A percentile compares a stretch with the other conserved stretches of the same genome.
Evolutionary conservation across 805 yeast species (phyloP).

Genomic region (Jamesozyma rosinii): DNA sequence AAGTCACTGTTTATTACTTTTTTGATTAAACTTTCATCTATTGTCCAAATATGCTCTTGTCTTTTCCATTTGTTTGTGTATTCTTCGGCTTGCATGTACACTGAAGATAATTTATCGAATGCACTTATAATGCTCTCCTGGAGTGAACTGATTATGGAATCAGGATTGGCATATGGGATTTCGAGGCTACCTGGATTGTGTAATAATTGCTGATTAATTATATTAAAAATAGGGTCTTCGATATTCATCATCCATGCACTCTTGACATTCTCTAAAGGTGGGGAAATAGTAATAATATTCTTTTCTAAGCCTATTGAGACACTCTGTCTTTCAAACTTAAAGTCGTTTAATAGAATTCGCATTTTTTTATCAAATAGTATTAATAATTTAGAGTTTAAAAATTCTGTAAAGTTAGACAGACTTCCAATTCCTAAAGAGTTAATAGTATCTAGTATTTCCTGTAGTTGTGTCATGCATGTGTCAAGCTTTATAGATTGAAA

Average conservation of each 20-base stretch:
- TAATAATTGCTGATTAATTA: background rate
- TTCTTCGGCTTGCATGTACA: background rate
- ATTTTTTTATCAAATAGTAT: background rate
- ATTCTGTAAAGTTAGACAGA: background rate
- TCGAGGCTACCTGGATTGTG: background rate
- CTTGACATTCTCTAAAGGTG: background rate
- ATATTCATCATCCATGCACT: background rate
- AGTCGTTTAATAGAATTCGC: background rate
- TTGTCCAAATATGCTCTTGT: conserved; percentile 6
- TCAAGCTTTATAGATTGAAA: background rate
- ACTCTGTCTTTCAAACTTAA: background rate
- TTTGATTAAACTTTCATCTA: conserved; percentile 7
- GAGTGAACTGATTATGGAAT: background rate
- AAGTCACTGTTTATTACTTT: background rate
- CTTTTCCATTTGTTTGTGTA: background rate
- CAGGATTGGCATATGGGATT: background rate
- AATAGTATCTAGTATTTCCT: conserved; percentile 3
- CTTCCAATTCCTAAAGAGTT: background rate
- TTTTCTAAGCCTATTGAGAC: conserved; percentile 2
- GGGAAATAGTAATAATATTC: background rate
- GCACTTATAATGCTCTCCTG: background rate
- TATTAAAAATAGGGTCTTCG: background rate
- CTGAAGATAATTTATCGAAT: background rate
- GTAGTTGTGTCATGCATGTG: conserved; percentile 1
- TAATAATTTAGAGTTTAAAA: conserved; percentile 5